These are phyloP conservation scores for Datura wrightii DNA, from an alignment of 257 asterid species.

Conservation along the genomic window DNA sequence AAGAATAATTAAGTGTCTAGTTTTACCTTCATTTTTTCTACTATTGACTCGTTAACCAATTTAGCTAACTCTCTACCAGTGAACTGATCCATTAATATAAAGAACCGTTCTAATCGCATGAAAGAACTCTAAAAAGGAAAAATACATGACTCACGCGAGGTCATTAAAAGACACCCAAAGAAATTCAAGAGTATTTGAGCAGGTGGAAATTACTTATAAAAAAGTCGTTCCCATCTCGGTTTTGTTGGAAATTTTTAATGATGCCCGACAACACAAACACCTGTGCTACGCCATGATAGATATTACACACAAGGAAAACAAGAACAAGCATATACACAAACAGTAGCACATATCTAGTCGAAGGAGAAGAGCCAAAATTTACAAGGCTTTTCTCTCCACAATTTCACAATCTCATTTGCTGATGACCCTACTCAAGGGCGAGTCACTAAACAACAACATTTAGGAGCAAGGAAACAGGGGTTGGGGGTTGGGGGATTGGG, in stretches of 20 bases:
- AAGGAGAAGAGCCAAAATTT: not conserved
- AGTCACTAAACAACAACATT: not conserved
- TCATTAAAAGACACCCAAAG: not conserved
- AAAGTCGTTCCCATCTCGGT: not conserved
- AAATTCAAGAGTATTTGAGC: not conserved
- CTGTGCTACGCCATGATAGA: not conserved
- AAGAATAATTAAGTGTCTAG: too few species aligned
- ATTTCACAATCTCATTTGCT: not conserved
- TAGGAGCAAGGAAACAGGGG: not conserved
- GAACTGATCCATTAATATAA: not conserved
- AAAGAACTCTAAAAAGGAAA: not conserved
- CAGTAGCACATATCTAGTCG: constrained; percentile 27
- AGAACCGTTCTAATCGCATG: not conserved
- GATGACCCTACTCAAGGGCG: not conserved
- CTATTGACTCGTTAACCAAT: not conserved
- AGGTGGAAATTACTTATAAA: not conserved
- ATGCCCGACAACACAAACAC: not conserved
- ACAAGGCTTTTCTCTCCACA: not conserved
- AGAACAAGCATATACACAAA: not conserved
- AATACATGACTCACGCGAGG: not conserved
- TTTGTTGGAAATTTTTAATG: too few species aligned
- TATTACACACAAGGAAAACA: not conserved
- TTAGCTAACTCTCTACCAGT: not conserved
- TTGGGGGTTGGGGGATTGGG: too few species aligned
- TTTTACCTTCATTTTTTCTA: too few species aligned